These are phyloP conservation scores for Globisporangium irregulare DNA, from an alignment of 352 stramenopile genomes.

Conservation along the genomic window DNA sequence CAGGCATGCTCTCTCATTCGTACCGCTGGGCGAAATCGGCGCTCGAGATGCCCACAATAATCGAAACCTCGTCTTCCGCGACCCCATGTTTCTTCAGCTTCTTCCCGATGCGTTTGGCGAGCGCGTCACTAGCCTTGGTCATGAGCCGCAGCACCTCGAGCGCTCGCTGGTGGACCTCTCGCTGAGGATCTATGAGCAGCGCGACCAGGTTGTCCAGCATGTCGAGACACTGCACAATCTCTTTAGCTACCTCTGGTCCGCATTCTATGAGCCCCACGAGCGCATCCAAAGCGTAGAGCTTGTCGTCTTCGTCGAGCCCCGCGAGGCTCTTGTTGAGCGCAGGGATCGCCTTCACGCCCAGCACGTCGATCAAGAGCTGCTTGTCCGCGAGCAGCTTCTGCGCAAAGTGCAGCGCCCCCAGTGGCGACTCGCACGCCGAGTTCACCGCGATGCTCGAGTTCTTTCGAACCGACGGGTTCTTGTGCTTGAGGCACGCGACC, in stretches of 20 bases:
- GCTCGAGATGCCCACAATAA: constrained; percentile 13
- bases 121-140: constrained; percentile 21
- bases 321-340: constrained; percentile 41
- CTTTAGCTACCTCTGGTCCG: constrained; percentile 24
- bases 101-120: constrained; percentile 33
- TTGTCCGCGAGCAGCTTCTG: constrained; percentile 36
- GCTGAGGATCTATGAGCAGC: constrained; percentile 23
- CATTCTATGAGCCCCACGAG: constrained; percentile 29
- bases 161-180: constrained; percentile 21
- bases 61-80: constrained; percentile 17
- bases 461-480: constrained; percentile 28
- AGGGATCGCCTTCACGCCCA: constrained; percentile 45
- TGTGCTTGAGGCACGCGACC: constrained; percentile 51
- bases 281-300: constrained; percentile 34
- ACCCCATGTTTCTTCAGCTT: constrained; percentile 27
- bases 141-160: constrained; percentile 30
- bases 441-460: constrained; percentile 64
- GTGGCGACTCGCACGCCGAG: constrained; percentile 57
- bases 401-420: constrained; percentile 39
- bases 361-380: constrained; percentile 46
- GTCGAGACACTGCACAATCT: constrained; percentile 49
- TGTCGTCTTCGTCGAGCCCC: constrained; percentile 44
- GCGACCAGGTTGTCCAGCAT: constrained; percentile 45
- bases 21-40: constrained; percentile 1
- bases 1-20: neutral